Evolutionary conservation across 805 yeast species (phyloP), one percentile per base, ranked within the genome.

Genomic region (Isabelozyma rhagii): DNA sequence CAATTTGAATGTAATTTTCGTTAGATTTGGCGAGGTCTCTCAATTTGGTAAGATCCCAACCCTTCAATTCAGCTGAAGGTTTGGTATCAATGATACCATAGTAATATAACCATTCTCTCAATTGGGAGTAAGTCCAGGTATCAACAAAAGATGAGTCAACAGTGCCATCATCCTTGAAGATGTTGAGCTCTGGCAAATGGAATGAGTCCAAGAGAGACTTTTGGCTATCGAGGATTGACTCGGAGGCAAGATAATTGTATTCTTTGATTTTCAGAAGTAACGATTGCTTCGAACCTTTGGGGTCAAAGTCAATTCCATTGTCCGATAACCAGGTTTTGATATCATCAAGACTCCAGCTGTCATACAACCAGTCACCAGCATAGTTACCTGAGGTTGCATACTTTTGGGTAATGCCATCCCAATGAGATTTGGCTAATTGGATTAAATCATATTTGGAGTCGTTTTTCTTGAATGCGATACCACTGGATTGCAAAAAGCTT

Each of bases 71-170:
- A 39, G 74, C 61, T 28, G 77, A 78, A 1, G 63, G 62, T 44
- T 57, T 57, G 41, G 55, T 50, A 47, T 53, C 56, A 38, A 61
- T 51, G 13, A 61, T 25, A 5, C 62, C 67, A 57, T 79, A 81
- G 40, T 68, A 60, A 48, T 70, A 63, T 34, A 85, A 63, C 81
- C 87, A 84, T 51, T 76, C 77, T 56, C 73, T 68, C 51, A 84
- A 63, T 56, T 84, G 87, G 4, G 75, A 68, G 25, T 77, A 70
- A 3, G 81, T 64, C 86, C 86, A 82, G 14, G 71, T 64, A 50
- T 79, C 71, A 60, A 81, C 76, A 17, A 77, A 65, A 39, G 71
- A 72, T 38, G 73, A 75, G 54, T 71, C 75, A 51, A 77, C 56
- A 28, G 65, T 50, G 14, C 76, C 77, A 11, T 68, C 60, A 45